phyloP scores from a whole-genome alignment of 2,329 filamentous ascomycete genomes.

The Ophiocordyceps camponoti-floridani region DNA sequence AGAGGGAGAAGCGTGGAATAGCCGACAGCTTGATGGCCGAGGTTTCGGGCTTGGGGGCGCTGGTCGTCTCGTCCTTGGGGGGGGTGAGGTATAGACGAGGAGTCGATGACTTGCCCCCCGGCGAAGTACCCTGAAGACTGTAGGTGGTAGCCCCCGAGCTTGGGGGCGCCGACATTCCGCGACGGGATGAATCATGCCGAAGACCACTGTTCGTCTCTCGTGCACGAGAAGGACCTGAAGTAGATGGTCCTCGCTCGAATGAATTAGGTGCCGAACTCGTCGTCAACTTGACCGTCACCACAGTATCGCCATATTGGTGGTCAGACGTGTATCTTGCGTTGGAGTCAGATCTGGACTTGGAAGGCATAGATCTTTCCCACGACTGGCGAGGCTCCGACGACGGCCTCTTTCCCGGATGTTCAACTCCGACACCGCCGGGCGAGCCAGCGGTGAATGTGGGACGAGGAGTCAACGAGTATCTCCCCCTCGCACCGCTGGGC shows the following conservation, averaged over 20 bases:
- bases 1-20: background rate
- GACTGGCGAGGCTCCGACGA: background rate
- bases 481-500: background rate
- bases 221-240: too few relatives aligned
- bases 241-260: too few relatives aligned
- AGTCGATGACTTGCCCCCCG: background rate
- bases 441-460: background rate
- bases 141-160: background rate
- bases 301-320: too few relatives aligned
- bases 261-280: too few relatives aligned
- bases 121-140: background rate
- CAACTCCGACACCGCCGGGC: background rate
- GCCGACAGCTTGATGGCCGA: background rate
- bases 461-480: background rate
- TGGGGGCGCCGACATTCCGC: background rate
- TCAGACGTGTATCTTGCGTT: too few relatives aligned
- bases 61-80: background rate
- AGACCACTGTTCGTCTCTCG: background rate
- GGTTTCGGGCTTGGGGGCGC: background rate
- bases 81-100: background rate
- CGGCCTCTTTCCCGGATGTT: background rate
- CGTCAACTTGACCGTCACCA: too few relatives aligned
- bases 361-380: background rate
- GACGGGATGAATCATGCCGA: background rate
- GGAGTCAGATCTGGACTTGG: background rate